Evolutionary conservation across 495 filamentous ascomycete species (phyloP).

Genomic region (Penicillium odoratum): DNA sequence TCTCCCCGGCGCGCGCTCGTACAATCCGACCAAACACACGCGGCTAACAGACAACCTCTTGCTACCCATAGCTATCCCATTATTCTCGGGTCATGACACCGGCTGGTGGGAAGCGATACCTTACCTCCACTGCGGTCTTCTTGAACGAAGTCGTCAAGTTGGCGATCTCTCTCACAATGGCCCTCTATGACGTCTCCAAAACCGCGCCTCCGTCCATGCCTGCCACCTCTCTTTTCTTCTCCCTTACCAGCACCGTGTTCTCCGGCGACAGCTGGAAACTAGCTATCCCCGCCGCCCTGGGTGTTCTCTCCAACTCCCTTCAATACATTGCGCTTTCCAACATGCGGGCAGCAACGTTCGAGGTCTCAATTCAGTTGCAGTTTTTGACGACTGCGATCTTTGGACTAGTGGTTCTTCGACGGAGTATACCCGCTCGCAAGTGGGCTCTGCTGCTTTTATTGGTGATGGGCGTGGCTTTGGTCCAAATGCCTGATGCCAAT

Average conservation of each 20-base stretch:
- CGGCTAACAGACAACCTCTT: slow-evolving; percentile 17
- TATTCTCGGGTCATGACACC: slow-evolving; percentile 91
- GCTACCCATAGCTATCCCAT: slow-evolving; percentile 67
- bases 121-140: slow-evolving; percentile 91
- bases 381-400: slow-evolving; percentile 91
- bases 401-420: slow-evolving; percentile 71
- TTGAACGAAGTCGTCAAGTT: slow-evolving; percentile 93
- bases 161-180: slow-evolving; percentile 78
- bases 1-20: slow-evolving; percentile 3
- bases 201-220: slow-evolving; percentile 73
- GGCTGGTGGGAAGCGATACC: slow-evolving; percentile 78
- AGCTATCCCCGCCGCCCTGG: slow-evolving; percentile 83
- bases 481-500: slow-evolving; percentile 68
- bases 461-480: slow-evolving; percentile 79
- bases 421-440: slow-evolving; percentile 65
- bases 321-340: slow-evolving; percentile 93
- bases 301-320: slow-evolving; percentile 86
- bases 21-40: not conserved
- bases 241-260: slow-evolving; percentile 79
- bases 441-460: slow-evolving; percentile 83
- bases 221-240: slow-evolving; percentile 73
- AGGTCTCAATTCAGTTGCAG: slow-evolving; percentile 90
- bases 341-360: slow-evolving; percentile 86
- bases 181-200: slow-evolving; percentile 80
- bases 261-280: slow-evolving; percentile 96